Base-by-base conservation (phyloP, 2,329 filamentous ascomycete genomes). In the Colletotrichum cordylinicola region DNA sequence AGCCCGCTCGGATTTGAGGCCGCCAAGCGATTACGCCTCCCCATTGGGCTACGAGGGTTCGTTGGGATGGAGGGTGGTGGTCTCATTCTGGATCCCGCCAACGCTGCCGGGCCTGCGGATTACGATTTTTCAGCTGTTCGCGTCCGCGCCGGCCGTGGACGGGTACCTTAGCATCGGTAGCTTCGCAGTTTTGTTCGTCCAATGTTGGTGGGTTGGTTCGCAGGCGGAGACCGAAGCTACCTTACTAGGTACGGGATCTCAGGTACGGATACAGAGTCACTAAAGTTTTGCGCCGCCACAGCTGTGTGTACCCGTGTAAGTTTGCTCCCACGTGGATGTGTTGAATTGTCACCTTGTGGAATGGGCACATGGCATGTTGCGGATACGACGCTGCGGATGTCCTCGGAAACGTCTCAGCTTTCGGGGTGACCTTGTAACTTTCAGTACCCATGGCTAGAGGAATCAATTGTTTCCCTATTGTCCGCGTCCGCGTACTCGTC, bases 351-450 rank as follows among this genome's bases (percentile, higher is more conserved):
- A n/a, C 18, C 2, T 10, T 43, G 39, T 33, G 10, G 27, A 33
- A 33, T 33, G 29, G 31, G 56, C 27, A 60, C 24, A 33, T 56
- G 31, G 31, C 27, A 21, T 61, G 29, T 1, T 13, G n/a, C 7
- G 35, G 61, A 67, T 71, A 60, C 67, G 61, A 75, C 72, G 52
- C 29, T 72, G 39, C 62, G 69, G 69, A 67, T 61, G 68, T 15
- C 12, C 35, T 67, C 67, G 72, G 58, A 43, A 43, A 43, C 39
- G 21, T 56, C 52, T n/a, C 24, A 24, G 21, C 39, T 18, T 52
- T 15, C 21, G 4, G 2, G 6, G 35, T 13, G 13, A 56, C 52
- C 4, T 27, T 56, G n/a, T 56, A 27, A 24, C 9, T 27, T 27
- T 2, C n/a, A n/a, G n/a, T n/a, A n/a, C n/a, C n/a, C n/a, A n/a